A percentile compares a stretch with the other conserved stretches of the same genome.
These are phyloP conservation scores for Phytopythium ostracodes DNA, from an alignment of 352 stramenopile genomes.

Conservation along the genomic window DNA sequence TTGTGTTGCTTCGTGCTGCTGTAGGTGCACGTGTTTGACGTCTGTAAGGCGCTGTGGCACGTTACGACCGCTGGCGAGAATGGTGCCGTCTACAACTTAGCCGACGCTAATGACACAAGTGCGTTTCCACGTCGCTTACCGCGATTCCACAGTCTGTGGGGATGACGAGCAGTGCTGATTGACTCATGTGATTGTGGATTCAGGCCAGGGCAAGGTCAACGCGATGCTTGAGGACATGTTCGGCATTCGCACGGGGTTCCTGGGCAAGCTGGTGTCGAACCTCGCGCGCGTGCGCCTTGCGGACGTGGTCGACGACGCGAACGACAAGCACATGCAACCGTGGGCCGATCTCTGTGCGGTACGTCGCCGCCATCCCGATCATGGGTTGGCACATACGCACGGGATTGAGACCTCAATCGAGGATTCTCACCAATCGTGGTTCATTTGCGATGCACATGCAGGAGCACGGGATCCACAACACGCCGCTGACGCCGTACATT, in stretches of 20 bases:
- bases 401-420: not conserved
- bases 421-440: conserved; percentile 7
- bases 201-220: conserved; percentile 82
- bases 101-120: conserved; percentile 88
- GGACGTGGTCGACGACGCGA: conserved; percentile 86
- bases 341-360: conserved; percentile 83
- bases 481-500: conserved; percentile 83
- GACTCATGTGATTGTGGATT: not conserved
- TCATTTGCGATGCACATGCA: conserved; percentile 19
- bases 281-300: conserved; percentile 67
- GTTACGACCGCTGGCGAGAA: conserved; percentile 43
- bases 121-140: conserved; percentile 7
- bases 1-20: conserved; percentile 3
- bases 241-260: conserved; percentile 80
- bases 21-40: conserved; percentile 78
- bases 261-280: conserved; percentile 84
- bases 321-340: conserved; percentile 88
- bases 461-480: conserved; percentile 78
- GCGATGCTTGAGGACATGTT: conserved; percentile 72
- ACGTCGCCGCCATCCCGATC: conserved; percentile 1
- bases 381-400: not conserved
- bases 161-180: not conserved
- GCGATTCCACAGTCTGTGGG: not conserved
- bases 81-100: conserved; percentile 79
- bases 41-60: conserved; percentile 77